These are phyloP conservation scores for Aspergillus bertholletiae DNA, from an alignment of 495 filamentous ascomycete species.

Conservation along the genomic window DNA sequence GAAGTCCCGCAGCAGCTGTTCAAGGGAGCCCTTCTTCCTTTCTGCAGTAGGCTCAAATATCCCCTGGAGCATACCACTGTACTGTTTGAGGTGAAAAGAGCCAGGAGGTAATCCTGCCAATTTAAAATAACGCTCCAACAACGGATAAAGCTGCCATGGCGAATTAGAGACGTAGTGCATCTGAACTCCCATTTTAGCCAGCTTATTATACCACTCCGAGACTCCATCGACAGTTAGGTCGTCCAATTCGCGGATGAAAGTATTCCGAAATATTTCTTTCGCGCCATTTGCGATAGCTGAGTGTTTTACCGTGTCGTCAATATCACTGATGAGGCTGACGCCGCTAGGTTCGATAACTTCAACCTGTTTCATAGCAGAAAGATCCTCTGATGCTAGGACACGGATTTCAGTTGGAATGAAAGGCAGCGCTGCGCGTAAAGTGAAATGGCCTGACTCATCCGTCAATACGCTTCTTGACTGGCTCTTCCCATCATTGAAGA, in stretches of 20 bases:
- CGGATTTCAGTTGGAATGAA: slow-evolving; percentile 89
- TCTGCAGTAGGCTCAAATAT: slow-evolving; percentile 98
- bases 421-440: slow-evolving; percentile 67
- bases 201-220: slow-evolving; percentile 76
- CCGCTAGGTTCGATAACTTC: slow-evolving; percentile 73
- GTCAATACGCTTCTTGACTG: slow-evolving; percentile 77
- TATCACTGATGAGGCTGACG: slow-evolving; percentile 92
- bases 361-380: slow-evolving; percentile 75
- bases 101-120: slow-evolving; percentile 77
- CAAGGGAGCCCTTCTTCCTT: slow-evolving; percentile 81
- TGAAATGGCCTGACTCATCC: slow-evolving; percentile 85
- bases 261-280: slow-evolving; percentile 92
- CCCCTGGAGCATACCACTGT: slow-evolving; percentile 91
- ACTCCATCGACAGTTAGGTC: slow-evolving; percentile 85
- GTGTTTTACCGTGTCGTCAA: slow-evolving; percentile 97
- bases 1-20: slow-evolving; percentile 84
- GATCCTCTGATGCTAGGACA: slow-evolving; percentile 78
- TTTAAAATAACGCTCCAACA: slow-evolving; percentile 79
- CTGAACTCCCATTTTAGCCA: slow-evolving; percentile 75
- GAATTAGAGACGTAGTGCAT: slow-evolving; percentile 93
- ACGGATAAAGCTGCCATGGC: slow-evolving; percentile 92
- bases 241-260: slow-evolving; percentile 79
- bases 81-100: slow-evolving; percentile 92
- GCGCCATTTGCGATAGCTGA: slow-evolving; percentile 84
- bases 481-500: slow-evolving; percentile 78